Base-by-base conservation (phyloP, 306 rosid genomes). In the Biancaea sappan region DNA sequence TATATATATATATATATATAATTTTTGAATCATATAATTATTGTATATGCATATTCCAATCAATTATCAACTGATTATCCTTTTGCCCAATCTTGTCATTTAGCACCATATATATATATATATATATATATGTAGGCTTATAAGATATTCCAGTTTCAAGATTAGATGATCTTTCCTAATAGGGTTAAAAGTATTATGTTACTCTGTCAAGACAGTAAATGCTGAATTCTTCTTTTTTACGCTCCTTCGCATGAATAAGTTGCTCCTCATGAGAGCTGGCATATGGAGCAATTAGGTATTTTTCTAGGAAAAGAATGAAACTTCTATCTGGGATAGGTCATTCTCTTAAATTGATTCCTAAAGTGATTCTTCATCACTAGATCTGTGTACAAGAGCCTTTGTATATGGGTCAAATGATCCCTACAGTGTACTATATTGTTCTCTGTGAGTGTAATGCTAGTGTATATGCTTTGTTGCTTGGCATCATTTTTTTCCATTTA, bases 231-330 rank as follows among this genome's bases (percentile, higher is more conserved):
- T 74, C 82, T 40, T 81, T 73, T 80, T 52, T 89, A 90, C 71
- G 75, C 80, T 80, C 93, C 98, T 73, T 85, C 83, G 67, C 79
- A 87, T 72, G 82, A 85, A 48, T 84, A 86, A 47, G 86, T 88
- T 19, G 93, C 98, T 51, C 77, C 96, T 60, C 91, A 72, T 72
- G 96, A 88, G 74, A 88, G 95, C 93, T 93, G 98, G 98, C 69
- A 88, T 84, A 81, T 58, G 85, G 89, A 85, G 72, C 85, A 81
- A 65, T 86, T 86, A 26, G 89, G 86, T 28, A 79, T 82, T 61
- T 80, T 81, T 78, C 80, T 85, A 51, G 82, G 82, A 70, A 83
- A 85, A 53, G 88, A 70, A 46, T 88, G 88, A 88, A 71, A 16
- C 56, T 43, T 61, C 67, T 53, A 51, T 69, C 69, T 67, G 69